phyloP scores from a whole-genome alignment of 768 basidiomycete genomes.

The Serpula lacrymans region DNA sequence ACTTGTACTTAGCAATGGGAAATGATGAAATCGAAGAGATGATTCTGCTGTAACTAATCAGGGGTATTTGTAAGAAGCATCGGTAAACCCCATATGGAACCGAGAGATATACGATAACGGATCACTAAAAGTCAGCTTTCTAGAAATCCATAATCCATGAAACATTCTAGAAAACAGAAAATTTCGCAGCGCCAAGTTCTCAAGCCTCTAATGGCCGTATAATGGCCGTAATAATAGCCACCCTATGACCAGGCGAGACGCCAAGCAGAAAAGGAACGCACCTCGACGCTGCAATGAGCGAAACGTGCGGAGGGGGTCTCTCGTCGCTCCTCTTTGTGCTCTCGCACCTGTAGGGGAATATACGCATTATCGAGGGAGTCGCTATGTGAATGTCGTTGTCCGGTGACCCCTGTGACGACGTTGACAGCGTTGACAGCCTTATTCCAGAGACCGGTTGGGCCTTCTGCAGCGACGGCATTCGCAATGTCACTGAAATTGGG shows the following conservation, averaged over 20 bases:
- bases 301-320: conserved; percentile 66
- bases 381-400: conserved; percentile 17
- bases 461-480: conserved; percentile 42
- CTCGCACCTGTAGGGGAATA: conserved; percentile 23
- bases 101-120: conserved; percentile 1
- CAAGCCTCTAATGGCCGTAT: too few species aligned
- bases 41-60: conserved; percentile 4
- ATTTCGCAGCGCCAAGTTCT: background rate
- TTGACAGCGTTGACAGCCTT: conserved; percentile 33
- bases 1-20: conserved; percentile 1
- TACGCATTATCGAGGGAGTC: conserved; percentile 39
- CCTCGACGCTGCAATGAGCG: conserved; percentile 64
- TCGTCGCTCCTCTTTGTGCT: conserved; percentile 25
- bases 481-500: conserved; percentile 33
- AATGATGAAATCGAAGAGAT: background rate
- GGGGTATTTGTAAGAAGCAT: conserved; percentile 4
- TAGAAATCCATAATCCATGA: conserved; percentile 8
- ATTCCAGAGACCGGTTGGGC: conserved; percentile 49
- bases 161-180: conserved; percentile 6
- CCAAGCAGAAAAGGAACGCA: conserved; percentile 31
- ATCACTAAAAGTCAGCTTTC: conserved; percentile 1
- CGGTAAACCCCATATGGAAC: background rate
- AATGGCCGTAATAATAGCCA: background rate
- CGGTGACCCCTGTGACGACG: conserved; percentile 38
- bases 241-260: conserved; percentile 1